phyloP scores from a whole-genome alignment of 2,329 filamentous ascomycete species.

The Xylariaceae sp. region DNA sequence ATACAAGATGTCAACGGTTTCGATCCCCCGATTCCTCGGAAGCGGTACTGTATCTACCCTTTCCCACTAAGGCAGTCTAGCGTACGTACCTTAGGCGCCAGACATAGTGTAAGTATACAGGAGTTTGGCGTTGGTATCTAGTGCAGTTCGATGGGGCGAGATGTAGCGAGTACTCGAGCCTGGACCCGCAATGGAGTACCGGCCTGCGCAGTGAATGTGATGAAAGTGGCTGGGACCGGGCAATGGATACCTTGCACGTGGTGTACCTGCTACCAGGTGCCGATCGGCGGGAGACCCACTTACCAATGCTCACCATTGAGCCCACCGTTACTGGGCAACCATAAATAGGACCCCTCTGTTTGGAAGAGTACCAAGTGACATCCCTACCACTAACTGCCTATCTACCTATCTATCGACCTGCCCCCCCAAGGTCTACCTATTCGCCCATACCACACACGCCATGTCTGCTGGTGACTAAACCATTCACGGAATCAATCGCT shows the following conservation, averaged over 20 bases:
- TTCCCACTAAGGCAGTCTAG: too few relatives aligned
- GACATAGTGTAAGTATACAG: too few relatives aligned
- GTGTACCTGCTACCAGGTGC: background rate
- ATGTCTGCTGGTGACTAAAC: constrained; percentile 8
- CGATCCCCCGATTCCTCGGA: too few relatives aligned
- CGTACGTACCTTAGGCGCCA: too few relatives aligned
- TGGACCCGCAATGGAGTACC: too few relatives aligned
- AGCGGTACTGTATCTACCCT: too few relatives aligned
- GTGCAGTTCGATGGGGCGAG: too few relatives aligned
- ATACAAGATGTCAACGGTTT: too few relatives aligned
- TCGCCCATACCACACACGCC: background rate
- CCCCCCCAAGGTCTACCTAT: background rate
- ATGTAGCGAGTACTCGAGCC: too few relatives aligned
- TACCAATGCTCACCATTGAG: background rate
- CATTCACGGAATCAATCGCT: constrained; percentile 1
- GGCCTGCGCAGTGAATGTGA: too few relatives aligned
- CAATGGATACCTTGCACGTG: background rate
- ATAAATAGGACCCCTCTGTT: constrained; percentile 21
- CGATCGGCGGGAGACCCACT: constrained; percentile 1
- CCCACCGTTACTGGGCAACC: constrained; percentile 27
- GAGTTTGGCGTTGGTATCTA: too few relatives aligned
- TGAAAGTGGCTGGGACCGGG: too few relatives aligned
- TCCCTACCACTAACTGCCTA: background rate
- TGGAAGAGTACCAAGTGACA: constrained; percentile 16
- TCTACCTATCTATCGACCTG: background rate